phyloP scores from a whole-genome alignment of 441 rosid genomes.

The Macaranga tanarius region DNA sequence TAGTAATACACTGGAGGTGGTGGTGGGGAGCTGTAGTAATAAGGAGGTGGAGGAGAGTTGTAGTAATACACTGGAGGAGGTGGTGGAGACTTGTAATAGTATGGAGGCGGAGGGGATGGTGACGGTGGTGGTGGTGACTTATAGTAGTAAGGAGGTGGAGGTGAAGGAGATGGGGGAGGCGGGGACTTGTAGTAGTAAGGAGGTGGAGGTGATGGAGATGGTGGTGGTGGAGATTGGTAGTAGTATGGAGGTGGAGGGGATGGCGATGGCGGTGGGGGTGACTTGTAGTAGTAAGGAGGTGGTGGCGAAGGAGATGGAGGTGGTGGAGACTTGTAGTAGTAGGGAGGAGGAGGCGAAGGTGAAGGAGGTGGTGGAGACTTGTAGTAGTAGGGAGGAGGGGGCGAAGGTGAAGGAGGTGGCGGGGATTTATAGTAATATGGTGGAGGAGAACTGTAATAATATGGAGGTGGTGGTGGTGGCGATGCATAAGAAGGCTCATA shows the following conservation, averaged over 20 bases:
- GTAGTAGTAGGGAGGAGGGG: not conserved
- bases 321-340: not conserved
- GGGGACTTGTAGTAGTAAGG: not conserved
- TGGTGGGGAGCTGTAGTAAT: not conserved
- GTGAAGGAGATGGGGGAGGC: not conserved
- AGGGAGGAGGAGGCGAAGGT: not conserved
- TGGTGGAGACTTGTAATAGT: not conserved
- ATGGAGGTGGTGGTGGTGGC: slow-evolving; percentile 22
- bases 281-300: not conserved
- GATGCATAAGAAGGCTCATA: slow-evolving; percentile 1
- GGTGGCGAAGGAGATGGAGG: slow-evolving; percentile 17
- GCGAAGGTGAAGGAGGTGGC: not conserved
- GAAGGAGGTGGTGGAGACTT: slow-evolving; percentile 20
- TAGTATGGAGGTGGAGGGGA: not conserved
- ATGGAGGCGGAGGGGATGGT: slow-evolving; percentile 1
- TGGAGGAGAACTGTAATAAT: slow-evolving; percentile 6
- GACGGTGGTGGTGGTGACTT: slow-evolving; percentile 7
- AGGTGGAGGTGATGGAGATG: slow-evolving; percentile 2
- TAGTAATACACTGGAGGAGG: slow-evolving; percentile 1
- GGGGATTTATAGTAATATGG: slow-evolving; percentile 6
- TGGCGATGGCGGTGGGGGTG: not conserved
- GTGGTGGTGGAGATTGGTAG: slow-evolving; percentile 5
- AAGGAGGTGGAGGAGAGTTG: slow-evolving; percentile 2
- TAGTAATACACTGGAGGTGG: slow-evolving; percentile 1
- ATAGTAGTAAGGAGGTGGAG: not conserved